Evolutionary conservation across 176 grass and related monocot genomes (phyloP).

Genomic region (Panicum miliaceum): DNA sequence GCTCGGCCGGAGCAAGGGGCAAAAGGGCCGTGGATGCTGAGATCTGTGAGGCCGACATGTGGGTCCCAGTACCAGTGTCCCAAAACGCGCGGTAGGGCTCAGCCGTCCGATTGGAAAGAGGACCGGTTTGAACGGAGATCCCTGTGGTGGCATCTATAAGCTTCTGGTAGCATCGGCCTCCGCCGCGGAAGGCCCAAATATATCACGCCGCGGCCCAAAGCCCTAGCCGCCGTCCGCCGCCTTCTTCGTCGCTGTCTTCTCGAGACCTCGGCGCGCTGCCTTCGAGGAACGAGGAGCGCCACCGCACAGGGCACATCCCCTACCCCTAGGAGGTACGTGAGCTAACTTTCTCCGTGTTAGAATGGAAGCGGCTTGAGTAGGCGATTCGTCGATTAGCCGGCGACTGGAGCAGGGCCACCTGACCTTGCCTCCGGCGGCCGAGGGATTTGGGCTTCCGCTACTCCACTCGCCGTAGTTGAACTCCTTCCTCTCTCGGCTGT

Average conservation of each 20-base stretch:
- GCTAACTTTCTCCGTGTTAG: neutral
- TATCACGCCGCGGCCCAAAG: constrained; percentile 6
- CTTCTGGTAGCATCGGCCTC: constrained; percentile 27
- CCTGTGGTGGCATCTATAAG: neutral
- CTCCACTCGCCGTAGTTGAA: neutral
- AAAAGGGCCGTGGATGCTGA: neutral
- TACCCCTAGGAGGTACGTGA: constrained; percentile 18
- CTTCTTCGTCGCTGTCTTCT: neutral
- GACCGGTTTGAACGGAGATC: constrained; percentile 10
- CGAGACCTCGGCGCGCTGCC: neutral
- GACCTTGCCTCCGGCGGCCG: neutral
- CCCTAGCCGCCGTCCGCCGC: constrained; percentile 21
- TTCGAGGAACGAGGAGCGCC: neutral
- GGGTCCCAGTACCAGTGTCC: neutral
- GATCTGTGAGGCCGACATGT: constrained; percentile 3
- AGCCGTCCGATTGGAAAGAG: constrained; percentile 25
- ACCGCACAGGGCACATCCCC: neutral
- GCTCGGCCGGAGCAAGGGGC: neutral
- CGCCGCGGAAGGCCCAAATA: constrained; percentile 16
- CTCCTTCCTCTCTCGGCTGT: neutral
- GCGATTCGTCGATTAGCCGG: neutral
- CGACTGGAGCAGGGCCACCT: neutral
- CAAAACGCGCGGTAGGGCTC: neutral
- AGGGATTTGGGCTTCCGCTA: neutral
- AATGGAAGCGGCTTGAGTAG: neutral